These are phyloP conservation scores for Fraxinus americana DNA, from an alignment of 257 asterid genomes.

Conservation along the genomic window DNA sequence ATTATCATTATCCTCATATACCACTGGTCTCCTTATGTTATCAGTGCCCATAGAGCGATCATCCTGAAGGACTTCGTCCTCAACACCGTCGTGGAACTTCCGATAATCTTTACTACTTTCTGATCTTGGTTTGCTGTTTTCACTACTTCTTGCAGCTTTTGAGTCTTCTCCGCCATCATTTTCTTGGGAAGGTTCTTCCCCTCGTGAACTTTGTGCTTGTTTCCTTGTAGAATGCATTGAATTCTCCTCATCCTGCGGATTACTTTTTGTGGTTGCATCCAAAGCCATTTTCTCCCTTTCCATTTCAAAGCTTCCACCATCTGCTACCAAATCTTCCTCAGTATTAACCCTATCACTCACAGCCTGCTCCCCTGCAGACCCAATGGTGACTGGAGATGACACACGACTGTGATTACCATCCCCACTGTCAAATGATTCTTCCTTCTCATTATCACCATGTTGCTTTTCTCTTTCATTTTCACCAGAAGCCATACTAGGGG, in stretches of 20 bases:
- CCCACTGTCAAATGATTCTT: slow-evolving; percentile 49
- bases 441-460: slow-evolving; percentile 36
- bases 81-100: slow-evolving; percentile 51
- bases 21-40: slow-evolving; percentile 43
- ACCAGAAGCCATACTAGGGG: slow-evolving; percentile 45
- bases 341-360: slow-evolving; percentile 40
- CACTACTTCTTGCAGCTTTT: slow-evolving; percentile 67
- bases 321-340: slow-evolving; percentile 43
- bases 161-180: slow-evolving; percentile 64
- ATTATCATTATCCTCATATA: slow-evolving; percentile 49
- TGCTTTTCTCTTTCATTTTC: slow-evolving; percentile 40
- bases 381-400: slow-evolving; percentile 47
- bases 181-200: slow-evolving; percentile 54
- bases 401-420: slow-evolving; percentile 48
- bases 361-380: slow-evolving; percentile 51
- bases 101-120: slow-evolving; percentile 67
- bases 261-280: slow-evolving; percentile 39
- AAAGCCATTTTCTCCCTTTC: slow-evolving; percentile 46
- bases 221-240: slow-evolving; percentile 37
- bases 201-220: slow-evolving; percentile 44
- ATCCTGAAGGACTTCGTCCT: slow-evolving; percentile 72
- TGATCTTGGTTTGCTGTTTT: slow-evolving; percentile 73
- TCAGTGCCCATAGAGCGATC: slow-evolving; percentile 44
- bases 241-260: slow-evolving; percentile 41
- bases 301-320: slow-evolving; percentile 44